Evolutionary conservation across 306 rosid species (phyloP).

Genomic region (Trifolium fragiferum): DNA sequence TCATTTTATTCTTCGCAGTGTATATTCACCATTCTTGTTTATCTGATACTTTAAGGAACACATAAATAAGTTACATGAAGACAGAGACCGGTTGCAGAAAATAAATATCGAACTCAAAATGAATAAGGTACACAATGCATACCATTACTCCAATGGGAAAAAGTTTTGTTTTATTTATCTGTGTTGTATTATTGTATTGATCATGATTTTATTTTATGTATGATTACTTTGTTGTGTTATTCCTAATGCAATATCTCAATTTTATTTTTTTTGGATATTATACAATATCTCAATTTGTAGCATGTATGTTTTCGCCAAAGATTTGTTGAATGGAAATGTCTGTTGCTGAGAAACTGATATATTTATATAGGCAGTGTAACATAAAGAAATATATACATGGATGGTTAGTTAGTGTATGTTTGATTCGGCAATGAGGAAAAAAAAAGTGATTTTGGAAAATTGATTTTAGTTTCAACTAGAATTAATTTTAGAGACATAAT

Average conservation of each 20-base stretch:
- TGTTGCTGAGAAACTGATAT: neutral
- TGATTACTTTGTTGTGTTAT: neutral
- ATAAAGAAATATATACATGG: too few species aligned
- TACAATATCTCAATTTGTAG: neutral
- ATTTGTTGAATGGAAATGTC: neutral
- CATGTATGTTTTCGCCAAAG: neutral
- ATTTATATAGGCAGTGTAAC: neutral
- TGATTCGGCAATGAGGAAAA: too few species aligned
- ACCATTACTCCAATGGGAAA: neutral
- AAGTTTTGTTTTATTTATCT: neutral
- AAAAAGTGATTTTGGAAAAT: too few species aligned
- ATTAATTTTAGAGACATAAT: too few species aligned
- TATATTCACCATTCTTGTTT: constrained; percentile 28
- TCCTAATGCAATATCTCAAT: constrained; percentile 1
- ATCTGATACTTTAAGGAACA: constrained; percentile 54
- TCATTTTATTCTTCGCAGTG: neutral
- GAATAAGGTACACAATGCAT: constrained; percentile 53
- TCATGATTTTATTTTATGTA: neutral
- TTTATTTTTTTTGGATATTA: too few species aligned
- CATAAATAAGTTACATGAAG: constrained; percentile 50
- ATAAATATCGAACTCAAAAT: constrained; percentile 45
- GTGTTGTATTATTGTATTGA: neutral
- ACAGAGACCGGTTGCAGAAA: constrained; percentile 45
- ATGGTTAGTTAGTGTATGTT: too few species aligned
- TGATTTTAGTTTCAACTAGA: too few species aligned